Percentiles rank a stretch among this genome's conserved stretches.
Conservation (phyloP, 2,329 filamentous ascomycete species). For the Fusarium nodosum region DNA sequence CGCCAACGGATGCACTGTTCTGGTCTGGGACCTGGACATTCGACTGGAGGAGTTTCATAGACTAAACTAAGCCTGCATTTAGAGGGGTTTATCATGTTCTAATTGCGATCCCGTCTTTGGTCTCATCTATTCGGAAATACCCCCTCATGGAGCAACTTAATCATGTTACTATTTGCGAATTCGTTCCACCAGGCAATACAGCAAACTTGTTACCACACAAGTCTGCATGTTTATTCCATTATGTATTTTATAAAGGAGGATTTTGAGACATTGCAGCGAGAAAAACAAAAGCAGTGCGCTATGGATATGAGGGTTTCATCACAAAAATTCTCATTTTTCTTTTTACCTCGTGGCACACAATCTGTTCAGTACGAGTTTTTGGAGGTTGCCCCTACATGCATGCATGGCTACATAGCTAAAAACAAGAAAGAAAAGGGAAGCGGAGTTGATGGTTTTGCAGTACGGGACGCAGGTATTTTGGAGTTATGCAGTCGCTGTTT, state of each 20-base stretch:
- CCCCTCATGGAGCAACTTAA: constrained; percentile 8
- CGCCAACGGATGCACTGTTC: constrained; percentile 33
- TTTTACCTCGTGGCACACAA: constrained; percentile 1
- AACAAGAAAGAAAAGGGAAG: constrained; percentile 19
- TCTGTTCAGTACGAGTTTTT: not conserved
- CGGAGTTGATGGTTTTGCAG: constrained; percentile 40
- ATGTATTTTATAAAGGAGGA: constrained; percentile 10
- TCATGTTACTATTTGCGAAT: not conserved
- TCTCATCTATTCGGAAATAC: constrained; percentile 16
- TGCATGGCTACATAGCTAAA: constrained; percentile 26
- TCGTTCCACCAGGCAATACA: constrained; percentile 5
- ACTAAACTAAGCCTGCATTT: constrained; percentile 47
- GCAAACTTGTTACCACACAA: constrained; percentile 5
- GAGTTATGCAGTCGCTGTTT: constrained; percentile 34
- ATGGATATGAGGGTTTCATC: not conserved
- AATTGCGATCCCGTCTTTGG: constrained; percentile 25
- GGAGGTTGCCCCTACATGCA: constrained; percentile 19
- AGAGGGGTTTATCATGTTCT: constrained; percentile 42
- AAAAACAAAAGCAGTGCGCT: not conserved
- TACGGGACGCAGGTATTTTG: constrained; percentile 27
- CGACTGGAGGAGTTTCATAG: constrained; percentile 41
- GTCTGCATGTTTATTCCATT: constrained; percentile 11
- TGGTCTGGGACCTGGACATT: constrained; percentile 34
- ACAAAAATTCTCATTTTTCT: not conserved
- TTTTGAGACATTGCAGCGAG: not conserved